These are phyloP conservation scores for Periconia sp. DNA, from an alignment of 2,329 filamentous ascomycete genomes.

Conservation along the genomic window DNA sequence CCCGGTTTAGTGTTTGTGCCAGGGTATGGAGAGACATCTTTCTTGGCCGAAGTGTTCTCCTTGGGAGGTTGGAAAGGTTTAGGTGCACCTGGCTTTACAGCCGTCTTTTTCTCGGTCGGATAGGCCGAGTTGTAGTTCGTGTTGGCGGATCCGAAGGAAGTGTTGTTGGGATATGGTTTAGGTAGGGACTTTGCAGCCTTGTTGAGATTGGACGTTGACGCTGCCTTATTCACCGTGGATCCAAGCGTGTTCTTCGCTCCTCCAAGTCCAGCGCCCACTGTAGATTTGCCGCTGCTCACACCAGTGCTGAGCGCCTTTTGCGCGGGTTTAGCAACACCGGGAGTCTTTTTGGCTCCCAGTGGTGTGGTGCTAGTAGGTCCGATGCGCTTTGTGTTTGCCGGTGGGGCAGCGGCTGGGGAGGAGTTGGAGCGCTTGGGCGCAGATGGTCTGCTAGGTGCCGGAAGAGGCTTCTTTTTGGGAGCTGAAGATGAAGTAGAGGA, in stretches of 20 bases:
- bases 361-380: slow-evolving; percentile 17
- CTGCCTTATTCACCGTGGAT: background rate
- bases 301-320: slow-evolving; percentile 24
- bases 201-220: background rate
- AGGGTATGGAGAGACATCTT: slow-evolving; percentile 24
- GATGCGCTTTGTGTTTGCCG: slow-evolving; percentile 8
- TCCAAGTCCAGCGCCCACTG: slow-evolving; percentile 6
- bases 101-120: slow-evolving; percentile 26
- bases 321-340: slow-evolving; percentile 14
- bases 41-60: slow-evolving; percentile 14
- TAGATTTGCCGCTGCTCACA: slow-evolving; percentile 7
- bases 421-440: slow-evolving; percentile 36
- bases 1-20: slow-evolving; percentile 35
- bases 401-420: slow-evolving; percentile 27
- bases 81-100: slow-evolving; percentile 28
- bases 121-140: slow-evolving; percentile 13
- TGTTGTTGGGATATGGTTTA: slow-evolving; percentile 8
- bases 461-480: slow-evolving; percentile 14
- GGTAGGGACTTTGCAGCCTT: slow-evolving; percentile 6
- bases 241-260: slow-evolving; percentile 5
- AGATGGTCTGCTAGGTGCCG: slow-evolving; percentile 6
- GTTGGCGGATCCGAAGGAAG: slow-evolving; percentile 8
- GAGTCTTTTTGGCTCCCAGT: slow-evolving; percentile 33
- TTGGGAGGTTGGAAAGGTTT: slow-evolving; percentile 28
- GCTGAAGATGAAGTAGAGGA: no score